Evolutionary conservation across 345 rosid genomes (phyloP), one percentile per base, ranked within the genome.

Genomic region (Citrus reticulata): DNA sequence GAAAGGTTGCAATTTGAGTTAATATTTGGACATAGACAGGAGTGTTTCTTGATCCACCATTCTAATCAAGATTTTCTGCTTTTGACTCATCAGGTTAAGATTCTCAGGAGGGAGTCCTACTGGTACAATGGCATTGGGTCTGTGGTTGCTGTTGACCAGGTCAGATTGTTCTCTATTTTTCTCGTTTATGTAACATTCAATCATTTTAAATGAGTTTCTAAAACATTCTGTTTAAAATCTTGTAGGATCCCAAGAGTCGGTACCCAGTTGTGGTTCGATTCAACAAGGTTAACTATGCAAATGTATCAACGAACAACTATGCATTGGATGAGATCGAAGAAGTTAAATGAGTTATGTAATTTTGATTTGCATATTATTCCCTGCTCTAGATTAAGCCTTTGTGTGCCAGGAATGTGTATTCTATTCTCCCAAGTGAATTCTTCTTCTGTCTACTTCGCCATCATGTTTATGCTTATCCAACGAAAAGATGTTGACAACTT

Each of bases 261-360:
- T 95, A 95, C 80, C 98, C 98, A 5, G 98, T 95, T 25, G 98
- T 93, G 84, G 98, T 95, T 81, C 90, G 98, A 81, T 93, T 95
- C 85, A 58, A 88, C 72, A 95, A 95, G 79, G 98, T 95, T 78
- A 92, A 95, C 77, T 92, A 92, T 70, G 98, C 94, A 4, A 95
- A 91, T 85, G 91, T 95, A 85, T 95, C 98, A 20, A 95, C 98
- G 65, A 95, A 95, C 90, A 93, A 93, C 90, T 95, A 93, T 22
- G 93, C 98, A 29, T 81, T 95, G 94, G 98, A 93, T 78, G 98
- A 93, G 87, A 86, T 93, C 27, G 93, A 79, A 74, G 97, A 92
- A 87, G 88, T 89, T 35, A 82, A 91, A 89, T 87, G 86, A 88
- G 73, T 76, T 25, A 20, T 59, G 81, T 80, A 77, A 32, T 75